Evolutionary conservation across 345 rosid genomes (phyloP).

Genomic region (Arabis hirsuta): DNA sequence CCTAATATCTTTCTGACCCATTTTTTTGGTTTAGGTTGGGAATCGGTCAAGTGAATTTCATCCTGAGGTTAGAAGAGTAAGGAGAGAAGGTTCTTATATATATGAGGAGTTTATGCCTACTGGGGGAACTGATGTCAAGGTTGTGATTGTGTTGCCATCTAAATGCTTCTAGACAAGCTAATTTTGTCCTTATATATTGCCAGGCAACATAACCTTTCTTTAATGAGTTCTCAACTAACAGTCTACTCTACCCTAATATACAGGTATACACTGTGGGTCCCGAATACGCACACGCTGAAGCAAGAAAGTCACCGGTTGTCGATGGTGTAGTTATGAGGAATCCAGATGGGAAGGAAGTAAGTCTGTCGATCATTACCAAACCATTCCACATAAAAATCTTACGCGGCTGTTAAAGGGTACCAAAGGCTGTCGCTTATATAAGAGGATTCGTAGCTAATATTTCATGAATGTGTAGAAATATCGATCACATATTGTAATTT

Average conservation of each 20-base stretch:
- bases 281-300: constrained; percentile 99
- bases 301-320: constrained; percentile 99
- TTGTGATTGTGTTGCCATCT: constrained; percentile 33
- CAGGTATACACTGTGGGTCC: constrained; percentile 99
- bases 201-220: neutral
- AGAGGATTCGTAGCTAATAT: constrained; percentile 22
- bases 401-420: neutral
- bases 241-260: constrained; percentile 39
- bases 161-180: constrained; percentile 4
- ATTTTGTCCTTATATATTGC: neutral
- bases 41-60: constrained; percentile 98
- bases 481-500: constrained; percentile 23
- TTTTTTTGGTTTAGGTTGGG: constrained; percentile 64
- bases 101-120: constrained; percentile 99
- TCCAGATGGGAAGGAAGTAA: constrained; percentile 97
- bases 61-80: constrained; percentile 97
- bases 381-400: constrained; percentile 33
- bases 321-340: constrained; percentile 99
- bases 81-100: constrained; percentile 98
- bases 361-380: constrained; percentile 35
- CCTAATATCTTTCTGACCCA: constrained; percentile 21
- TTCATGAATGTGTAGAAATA: constrained; percentile 19
- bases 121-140: constrained; percentile 99
- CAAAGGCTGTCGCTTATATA: constrained; percentile 4
- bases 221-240: constrained; percentile 29